Evolutionary conservation across 2,329 filamentous ascomycete species (phyloP).

Genomic region (Fusarium sp.): DNA sequence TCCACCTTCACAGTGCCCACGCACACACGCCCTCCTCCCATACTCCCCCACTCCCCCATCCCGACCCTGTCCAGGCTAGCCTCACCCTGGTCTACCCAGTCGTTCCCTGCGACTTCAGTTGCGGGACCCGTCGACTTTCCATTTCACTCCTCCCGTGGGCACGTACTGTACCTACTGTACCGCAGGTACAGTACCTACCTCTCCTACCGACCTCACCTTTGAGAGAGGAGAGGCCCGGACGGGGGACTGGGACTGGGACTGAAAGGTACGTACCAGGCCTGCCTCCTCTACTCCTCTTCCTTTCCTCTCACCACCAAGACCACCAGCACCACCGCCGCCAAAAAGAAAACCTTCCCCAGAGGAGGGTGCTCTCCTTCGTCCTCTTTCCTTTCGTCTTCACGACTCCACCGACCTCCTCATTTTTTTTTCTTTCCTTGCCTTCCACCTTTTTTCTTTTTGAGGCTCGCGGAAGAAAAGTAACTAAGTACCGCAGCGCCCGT

Average conservation of each 20-base stretch:
- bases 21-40: slow-evolving; percentile 18
- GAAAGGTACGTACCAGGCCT: slow-evolving; percentile 44
- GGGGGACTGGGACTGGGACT: background rate
- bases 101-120: slow-evolving; percentile 36
- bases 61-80: slow-evolving; percentile 34
- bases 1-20: slow-evolving; percentile 12
- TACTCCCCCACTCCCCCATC: slow-evolving; percentile 22
- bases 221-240: background rate
- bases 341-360: slow-evolving; percentile 48
- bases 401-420: slow-evolving; percentile 9
- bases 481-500: background rate
- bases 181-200: slow-evolving; percentile 16
- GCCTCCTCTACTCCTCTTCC: slow-evolving; percentile 37
- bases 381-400: slow-evolving; percentile 46
- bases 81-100: slow-evolving; percentile 39
- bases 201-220: slow-evolving; percentile 6
- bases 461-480: slow-evolving; percentile 1
- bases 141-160: slow-evolving; percentile 17
- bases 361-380: slow-evolving; percentile 38
- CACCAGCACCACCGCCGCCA: slow-evolving; percentile 46
- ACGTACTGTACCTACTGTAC: slow-evolving; percentile 39
- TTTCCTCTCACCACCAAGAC: slow-evolving; percentile 45
- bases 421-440: slow-evolving; percentile 44
- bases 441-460: slow-evolving; percentile 44
- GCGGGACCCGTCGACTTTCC: slow-evolving; percentile 33